Evolutionary conservation across 73 alveolate species (phyloP).

Genomic region (Paraurostyla sp.): DNA sequence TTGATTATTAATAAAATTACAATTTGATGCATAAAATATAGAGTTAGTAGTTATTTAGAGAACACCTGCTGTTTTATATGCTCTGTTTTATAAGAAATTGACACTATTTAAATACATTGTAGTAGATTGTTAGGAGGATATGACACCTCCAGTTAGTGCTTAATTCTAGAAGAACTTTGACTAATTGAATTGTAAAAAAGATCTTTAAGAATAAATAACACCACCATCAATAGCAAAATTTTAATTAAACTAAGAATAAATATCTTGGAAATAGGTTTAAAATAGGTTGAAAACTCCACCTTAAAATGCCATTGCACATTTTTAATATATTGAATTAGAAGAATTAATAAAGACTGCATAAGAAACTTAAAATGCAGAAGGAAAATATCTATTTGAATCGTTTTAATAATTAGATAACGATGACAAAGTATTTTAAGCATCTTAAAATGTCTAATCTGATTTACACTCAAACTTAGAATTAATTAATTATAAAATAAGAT

Average conservation of each 20-base stretch:
- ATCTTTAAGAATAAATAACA: not conserved
- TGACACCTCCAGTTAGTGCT: not conserved
- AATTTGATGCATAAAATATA: not conserved
- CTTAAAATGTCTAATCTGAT: not conserved
- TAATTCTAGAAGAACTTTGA: not conserved
- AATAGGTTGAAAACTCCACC: conserved; percentile 9
- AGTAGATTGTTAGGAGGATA: not conserved
- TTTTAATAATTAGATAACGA: too few species aligned
- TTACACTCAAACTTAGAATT: not conserved
- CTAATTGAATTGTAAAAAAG: not conserved
- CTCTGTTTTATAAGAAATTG: not conserved
- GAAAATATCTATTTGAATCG: too few species aligned
- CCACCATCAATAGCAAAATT: conserved; percentile 10
- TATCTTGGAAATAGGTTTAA: not conserved
- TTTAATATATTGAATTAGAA: not conserved
- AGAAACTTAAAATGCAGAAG: not conserved
- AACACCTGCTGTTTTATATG: not conserved
- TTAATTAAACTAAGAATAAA: not conserved
- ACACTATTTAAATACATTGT: not conserved
- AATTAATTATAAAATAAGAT: not conserved
- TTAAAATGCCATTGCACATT: not conserved
- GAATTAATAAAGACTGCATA: not conserved
- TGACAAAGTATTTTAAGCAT: not conserved
- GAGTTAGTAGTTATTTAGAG: not conserved
- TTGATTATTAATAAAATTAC: not conserved